Conservation (phyloP, 2,329 filamentous ascomycete species). For the Harringtonia aguacate region DNA sequence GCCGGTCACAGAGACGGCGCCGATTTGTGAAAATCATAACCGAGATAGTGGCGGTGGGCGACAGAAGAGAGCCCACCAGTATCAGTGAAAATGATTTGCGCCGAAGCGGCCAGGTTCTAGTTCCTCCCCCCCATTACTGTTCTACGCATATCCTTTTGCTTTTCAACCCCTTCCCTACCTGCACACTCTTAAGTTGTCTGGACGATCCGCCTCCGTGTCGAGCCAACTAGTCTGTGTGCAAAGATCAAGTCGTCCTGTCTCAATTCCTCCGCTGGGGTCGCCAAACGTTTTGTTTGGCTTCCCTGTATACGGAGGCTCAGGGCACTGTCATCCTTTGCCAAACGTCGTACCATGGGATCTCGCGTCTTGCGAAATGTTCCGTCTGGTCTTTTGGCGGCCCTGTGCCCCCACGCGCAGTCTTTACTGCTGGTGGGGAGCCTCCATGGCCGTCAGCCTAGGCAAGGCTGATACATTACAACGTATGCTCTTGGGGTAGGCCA, state of each 20-base stretch:
- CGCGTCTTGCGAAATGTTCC: constrained; percentile 7
- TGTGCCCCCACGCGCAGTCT: not conserved
- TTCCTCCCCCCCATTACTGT: not conserved
- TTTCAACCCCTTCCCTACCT: constrained; percentile 19
- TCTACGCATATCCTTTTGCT: not conserved
- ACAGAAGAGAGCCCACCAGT: not conserved
- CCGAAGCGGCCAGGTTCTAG: too few relatives aligned
- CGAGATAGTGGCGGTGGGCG: not conserved
- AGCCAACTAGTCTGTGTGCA: constrained; percentile 98
- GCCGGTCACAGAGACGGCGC: constrained; percentile 19
- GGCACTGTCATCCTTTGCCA: too few relatives aligned
- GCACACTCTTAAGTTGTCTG: constrained; percentile 98
- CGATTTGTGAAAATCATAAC: not conserved
- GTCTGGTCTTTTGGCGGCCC: not conserved
- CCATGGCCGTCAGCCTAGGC: constrained; percentile 5
- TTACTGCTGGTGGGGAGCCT: not conserved
- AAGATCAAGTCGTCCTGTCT: constrained; percentile 42
- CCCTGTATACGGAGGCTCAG: constrained; percentile 18
- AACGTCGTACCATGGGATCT: constrained; percentile 5
- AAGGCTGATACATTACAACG: constrained; percentile 7
- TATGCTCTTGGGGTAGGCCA: too few relatives aligned
- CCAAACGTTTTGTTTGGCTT: constrained; percentile 38
- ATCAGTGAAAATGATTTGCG: not conserved
- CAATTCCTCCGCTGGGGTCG: constrained; percentile 27
- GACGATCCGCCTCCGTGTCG: constrained; percentile 61